Base-by-base conservation (phyloP, 2,329 filamentous ascomycete genomes). In the Trichoderma sp. region DNA sequence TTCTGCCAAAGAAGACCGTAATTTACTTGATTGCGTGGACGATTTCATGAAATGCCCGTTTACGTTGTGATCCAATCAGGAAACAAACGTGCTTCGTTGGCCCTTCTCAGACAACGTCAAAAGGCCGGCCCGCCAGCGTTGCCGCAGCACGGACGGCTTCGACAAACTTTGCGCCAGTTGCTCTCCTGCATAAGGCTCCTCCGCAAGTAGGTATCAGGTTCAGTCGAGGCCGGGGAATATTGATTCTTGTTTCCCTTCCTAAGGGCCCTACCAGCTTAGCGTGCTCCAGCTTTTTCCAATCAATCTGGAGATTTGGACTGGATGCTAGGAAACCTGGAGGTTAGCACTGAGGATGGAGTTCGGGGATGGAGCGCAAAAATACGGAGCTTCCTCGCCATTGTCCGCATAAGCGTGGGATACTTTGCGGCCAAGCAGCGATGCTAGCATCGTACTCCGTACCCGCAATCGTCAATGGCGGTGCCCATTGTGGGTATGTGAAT, bases 111-210 rank as follows among this genome's bases (percentile, higher is more conserved):
- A 23, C 47, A 23, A 7, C 47, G n/a, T 59, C 26, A 30, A 32
- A 20, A 12, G 28, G 28, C 55, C 15, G 53, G 23, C 26, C 53
- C 26, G 26, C 55, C 28, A 30, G 30, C 17, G 26, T 11, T 55
- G 15, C 50, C 34, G 47, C 17, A 57, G 17, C 36, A 43, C 15
- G 20, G 32, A 15, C 4, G n/a, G 43, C 26, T 13, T 62, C 36
- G 57, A 62, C 59, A 69, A 62, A 50, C 67, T 69, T 69, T 69
- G 39, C 57, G 30, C 67, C 67, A 36, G 39, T 36, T 20, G 6
- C 30, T 69, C 57, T 62, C 67, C 57, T 69, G 67, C 57, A 69
- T 61, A 69, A 50, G 53, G 57, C 26, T 13, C 26, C 13, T 43
- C 23, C 6, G 15, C 30, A 34, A 62, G 57, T 30, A 50, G 30